Percentiles rank a stretch among this genome's conserved stretches.
Conservation (phyloP, 164 flowering plant species). For the Liquidambar formosana region DNA sequence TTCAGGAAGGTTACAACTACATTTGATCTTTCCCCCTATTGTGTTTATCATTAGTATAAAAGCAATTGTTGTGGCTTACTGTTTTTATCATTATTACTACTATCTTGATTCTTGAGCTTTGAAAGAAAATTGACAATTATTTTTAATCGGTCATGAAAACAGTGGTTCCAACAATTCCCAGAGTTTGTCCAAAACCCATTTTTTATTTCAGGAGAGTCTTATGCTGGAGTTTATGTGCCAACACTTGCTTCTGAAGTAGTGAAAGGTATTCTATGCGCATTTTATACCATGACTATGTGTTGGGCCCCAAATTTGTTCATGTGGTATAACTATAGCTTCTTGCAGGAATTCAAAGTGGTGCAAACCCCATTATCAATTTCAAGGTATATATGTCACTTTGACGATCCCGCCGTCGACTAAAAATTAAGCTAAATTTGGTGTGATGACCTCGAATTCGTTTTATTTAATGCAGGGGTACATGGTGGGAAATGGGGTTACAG, state of each 20-base stretch:
- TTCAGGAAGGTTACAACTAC: too few species aligned
- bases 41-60: too few species aligned
- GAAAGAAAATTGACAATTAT: neutral
- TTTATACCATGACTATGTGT: too few species aligned
- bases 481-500: constrained; percentile 45
- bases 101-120: neutral
- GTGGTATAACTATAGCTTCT: too few species aligned
- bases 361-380: constrained; percentile 17
- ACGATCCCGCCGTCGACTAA: too few species aligned
- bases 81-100: neutral
- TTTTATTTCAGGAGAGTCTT: constrained; percentile 39
- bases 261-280: constrained; percentile 35
- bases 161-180: constrained; percentile 41
- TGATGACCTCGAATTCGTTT: neutral
- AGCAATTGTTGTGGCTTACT: too few species aligned
- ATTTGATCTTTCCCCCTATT: too few species aligned
- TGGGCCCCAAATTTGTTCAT: too few species aligned
- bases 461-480: constrained; percentile 33
- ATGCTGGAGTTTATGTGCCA: constrained; percentile 43
- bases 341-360: constrained; percentile 24
- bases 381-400: constrained; percentile 14
- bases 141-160: neutral
- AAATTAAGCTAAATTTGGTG: too few species aligned
- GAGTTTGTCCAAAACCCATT: constrained; percentile 38
- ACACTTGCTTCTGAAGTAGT: constrained; percentile 34